Evolutionary conservation across 2,329 filamentous ascomycete species (phyloP).

Genomic region (Chalara sp.): DNA sequence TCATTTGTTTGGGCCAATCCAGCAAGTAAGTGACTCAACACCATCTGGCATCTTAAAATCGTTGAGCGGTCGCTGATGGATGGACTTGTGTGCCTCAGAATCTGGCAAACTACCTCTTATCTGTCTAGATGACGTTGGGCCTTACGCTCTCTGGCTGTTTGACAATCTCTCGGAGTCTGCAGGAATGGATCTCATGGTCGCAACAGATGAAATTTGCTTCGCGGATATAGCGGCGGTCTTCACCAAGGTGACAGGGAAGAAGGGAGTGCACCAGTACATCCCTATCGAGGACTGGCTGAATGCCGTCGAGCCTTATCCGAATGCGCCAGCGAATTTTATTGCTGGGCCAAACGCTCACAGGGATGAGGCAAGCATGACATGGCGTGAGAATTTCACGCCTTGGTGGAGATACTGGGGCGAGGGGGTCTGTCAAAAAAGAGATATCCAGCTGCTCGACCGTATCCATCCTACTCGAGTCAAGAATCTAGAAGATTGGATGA

Average conservation of each 20-base stretch:
- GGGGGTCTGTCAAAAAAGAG: too few species aligned
- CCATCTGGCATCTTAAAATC: background rate
- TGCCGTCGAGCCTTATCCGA: background rate
- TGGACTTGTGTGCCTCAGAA: background rate
- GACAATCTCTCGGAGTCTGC: background rate
- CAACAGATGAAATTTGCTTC: slow-evolving; percentile 4
- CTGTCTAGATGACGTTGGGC: slow-evolving; percentile 3
- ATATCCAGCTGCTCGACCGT: too few species aligned
- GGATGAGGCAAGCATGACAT: background rate
- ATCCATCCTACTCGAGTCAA: too few species aligned
- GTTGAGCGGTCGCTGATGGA: background rate
- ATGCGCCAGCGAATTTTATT: background rate
- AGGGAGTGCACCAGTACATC: background rate
- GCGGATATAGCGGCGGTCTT: slow-evolving; percentile 2
- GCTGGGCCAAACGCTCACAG: background rate
- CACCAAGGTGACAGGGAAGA: slow-evolving; percentile 2
- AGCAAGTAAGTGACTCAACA: background rate
- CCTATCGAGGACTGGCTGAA: background rate
- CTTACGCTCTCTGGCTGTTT: slow-evolving; percentile 6
- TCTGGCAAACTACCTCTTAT: slow-evolving; percentile 1
- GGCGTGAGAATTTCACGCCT: background rate
- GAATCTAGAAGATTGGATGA: too few species aligned
- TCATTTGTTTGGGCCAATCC: too few species aligned
- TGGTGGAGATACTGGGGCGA: too few species aligned
- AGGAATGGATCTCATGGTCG: slow-evolving; percentile 3